Evolutionary conservation across 2,329 filamentous ascomycete genomes (phyloP).

Genomic region (Colletotrichum gloeosporioides): DNA sequence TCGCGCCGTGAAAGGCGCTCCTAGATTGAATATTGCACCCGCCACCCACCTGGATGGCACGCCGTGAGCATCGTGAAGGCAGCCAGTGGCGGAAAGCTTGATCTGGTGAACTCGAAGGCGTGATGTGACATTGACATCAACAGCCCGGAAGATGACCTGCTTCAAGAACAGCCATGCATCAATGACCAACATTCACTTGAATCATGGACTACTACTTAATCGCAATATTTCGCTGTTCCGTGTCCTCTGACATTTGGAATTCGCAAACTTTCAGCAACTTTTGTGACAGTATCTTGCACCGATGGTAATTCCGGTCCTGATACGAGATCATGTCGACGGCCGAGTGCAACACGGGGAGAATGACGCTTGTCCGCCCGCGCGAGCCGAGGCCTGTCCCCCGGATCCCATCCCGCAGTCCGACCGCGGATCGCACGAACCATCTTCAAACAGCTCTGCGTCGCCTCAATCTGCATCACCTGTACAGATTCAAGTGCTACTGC

Average conservation of each 20-base stretch:
- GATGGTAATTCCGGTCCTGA: neutral
- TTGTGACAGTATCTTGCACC: neutral
- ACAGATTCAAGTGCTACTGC: neutral
- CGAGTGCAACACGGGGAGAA: neutral
- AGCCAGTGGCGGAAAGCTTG: neutral
- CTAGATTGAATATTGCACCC: neutral
- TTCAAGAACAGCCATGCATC: neutral
- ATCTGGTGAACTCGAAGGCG: neutral
- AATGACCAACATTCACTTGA: neutral
- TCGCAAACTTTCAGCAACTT: neutral
- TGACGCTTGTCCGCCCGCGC: neutral
- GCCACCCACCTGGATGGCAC: neutral
- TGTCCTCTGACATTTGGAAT: neutral
- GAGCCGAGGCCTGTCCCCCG: neutral
- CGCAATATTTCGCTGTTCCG: neutral
- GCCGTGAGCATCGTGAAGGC: neutral
- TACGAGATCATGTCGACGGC: neutral
- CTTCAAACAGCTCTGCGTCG: neutral
- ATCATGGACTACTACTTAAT: neutral
- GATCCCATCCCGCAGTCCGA: neutral
- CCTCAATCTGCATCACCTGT: neutral
- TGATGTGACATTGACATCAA: neutral
- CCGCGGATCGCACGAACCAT: neutral
- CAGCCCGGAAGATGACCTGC: neutral
- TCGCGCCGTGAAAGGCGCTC: neutral